These are phyloP conservation scores for Pythium dissotocum DNA, from an alignment of 352 stramenopile genomes.

Conservation along the genomic window DNA sequence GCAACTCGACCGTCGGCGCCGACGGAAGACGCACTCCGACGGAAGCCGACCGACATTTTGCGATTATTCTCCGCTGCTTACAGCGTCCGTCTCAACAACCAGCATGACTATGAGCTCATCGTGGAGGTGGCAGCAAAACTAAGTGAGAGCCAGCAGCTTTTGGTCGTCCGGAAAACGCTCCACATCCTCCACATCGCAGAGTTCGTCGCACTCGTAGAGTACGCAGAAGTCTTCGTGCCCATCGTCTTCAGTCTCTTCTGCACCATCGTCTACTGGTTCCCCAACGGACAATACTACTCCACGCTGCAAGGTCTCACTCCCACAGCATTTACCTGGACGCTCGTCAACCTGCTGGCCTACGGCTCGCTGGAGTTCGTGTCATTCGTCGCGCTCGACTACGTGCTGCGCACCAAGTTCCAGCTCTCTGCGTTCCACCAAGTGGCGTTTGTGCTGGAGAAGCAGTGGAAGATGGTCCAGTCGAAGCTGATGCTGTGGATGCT, in stretches of 20 bases:
- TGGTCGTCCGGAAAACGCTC: conserved; percentile 20
- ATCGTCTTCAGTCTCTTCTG: conserved; percentile 32
- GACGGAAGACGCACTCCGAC: too few species aligned
- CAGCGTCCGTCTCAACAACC: not conserved
- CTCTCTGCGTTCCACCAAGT: conserved; percentile 12
- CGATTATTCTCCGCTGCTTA: too few species aligned
- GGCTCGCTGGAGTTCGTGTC: conserved; percentile 17
- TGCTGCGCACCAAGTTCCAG: conserved; percentile 6
- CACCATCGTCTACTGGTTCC: conserved; percentile 27
- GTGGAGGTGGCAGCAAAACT: too few species aligned
- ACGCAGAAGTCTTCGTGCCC: conserved; percentile 31
- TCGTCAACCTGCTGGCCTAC: conserved; percentile 24
- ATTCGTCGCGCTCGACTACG: conserved; percentile 11
- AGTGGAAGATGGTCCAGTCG: conserved; percentile 21
- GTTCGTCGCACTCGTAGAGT: conserved; percentile 34
- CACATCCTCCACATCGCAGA: conserved; percentile 28
- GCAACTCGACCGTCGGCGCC: too few species aligned
- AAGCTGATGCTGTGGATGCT: conserved; percentile 20
- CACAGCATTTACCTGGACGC: not conserved
- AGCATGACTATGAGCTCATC: too few species aligned
- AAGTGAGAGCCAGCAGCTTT: not conserved
- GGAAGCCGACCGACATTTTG: too few species aligned
- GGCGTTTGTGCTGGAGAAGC: conserved; percentile 28
- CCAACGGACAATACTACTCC: conserved; percentile 27
- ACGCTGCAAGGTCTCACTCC: conserved; percentile 9